Conservation (phyloP, 129 eudicot species). For the Erigeron canadensis region DNA sequence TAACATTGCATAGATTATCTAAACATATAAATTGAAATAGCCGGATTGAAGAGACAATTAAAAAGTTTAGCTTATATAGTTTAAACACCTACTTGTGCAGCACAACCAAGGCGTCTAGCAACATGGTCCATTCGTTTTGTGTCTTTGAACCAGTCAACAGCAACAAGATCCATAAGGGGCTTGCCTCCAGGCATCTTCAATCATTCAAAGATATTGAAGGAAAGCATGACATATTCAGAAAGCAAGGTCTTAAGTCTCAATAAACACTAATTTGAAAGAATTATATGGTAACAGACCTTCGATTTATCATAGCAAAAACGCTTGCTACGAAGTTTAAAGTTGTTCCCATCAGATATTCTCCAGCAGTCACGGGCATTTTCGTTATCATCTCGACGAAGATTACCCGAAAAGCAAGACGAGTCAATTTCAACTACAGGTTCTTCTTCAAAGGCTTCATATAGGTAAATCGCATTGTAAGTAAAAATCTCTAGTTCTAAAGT, state of each 20-base stretch:
- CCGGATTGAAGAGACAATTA: conserved; percentile 9
- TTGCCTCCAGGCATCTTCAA: conserved; percentile 83
- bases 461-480: conserved; percentile 17
- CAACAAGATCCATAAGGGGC: conserved; percentile 98
- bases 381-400: conserved; percentile 70
- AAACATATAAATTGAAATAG: conserved; percentile 8
- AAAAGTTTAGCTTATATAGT: conserved; percentile 13
- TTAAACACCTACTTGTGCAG: conserved; percentile 79
- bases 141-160: conserved; percentile 97
- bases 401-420: conserved; percentile 80
- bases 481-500: background rate
- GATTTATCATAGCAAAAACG: conserved; percentile 83
- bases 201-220: conserved; percentile 24
- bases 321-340: conserved; percentile 92
- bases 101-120: conserved; percentile 94
- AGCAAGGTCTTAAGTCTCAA: background rate
- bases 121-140: conserved; percentile 96
- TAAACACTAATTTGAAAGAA: conserved; percentile 13
- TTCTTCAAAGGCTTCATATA: conserved; percentile 66
- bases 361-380: conserved; percentile 91
- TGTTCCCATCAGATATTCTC: conserved; percentile 86
- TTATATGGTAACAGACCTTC: conserved; percentile 46
- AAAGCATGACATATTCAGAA: conserved; percentile 11
- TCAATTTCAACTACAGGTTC: conserved; percentile 74
- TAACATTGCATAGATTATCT: background rate